Base-by-base conservation (phyloP, 768 basidiomycete genomes). In the Termitomyces eurrhizus region DNA sequence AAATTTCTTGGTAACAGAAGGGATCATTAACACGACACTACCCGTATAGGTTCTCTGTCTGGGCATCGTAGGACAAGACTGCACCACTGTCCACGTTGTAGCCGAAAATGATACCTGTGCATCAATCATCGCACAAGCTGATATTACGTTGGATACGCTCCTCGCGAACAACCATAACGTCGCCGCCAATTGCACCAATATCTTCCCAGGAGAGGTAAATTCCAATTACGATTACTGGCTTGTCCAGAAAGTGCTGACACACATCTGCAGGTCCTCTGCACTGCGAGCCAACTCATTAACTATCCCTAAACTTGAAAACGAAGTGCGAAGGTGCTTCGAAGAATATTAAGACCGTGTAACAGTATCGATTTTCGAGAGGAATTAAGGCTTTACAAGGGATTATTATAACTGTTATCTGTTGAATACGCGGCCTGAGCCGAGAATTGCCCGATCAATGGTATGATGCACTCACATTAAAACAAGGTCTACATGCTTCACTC, bases 161-260 rank as follows among this genome's bases (percentile, higher is more conserved):
- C 68, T 77, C 62, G 66, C 75, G 35, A 89, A 90, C 76, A 90
- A 90, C 74, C 87, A 84, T 3, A 86, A 89, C 66, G 69, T 90
- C 58, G 73, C 85, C 69, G 58, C 63, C 9, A 65, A 37, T 7
- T 87, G 85, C 73, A 70, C 69, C 37, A 86, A 86, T 73, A 77
- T 89, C 56, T 83, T 83, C 71, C 69, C 79, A 58, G 79, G 76
- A 52, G 86, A 89, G 80, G 88, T 88, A 53, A 52, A 36, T 35
- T 42, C 29, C 16, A 0, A 8, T 16, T 33, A 33, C 16, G 5
- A 29, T 13, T 11, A 35, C 36, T 18, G 8, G 3, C 7, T 29
- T 16, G 41, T 44, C 29, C 41, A 21, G 9, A 55, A n/a, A 44
- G n/a, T 44, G 11, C 5, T 56, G 26, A 56, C 18, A 33, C 14